These are phyloP conservation scores for Botrytis fabae DNA, from an alignment of 2,329 filamentous ascomycete species.

Conservation along the genomic window DNA sequence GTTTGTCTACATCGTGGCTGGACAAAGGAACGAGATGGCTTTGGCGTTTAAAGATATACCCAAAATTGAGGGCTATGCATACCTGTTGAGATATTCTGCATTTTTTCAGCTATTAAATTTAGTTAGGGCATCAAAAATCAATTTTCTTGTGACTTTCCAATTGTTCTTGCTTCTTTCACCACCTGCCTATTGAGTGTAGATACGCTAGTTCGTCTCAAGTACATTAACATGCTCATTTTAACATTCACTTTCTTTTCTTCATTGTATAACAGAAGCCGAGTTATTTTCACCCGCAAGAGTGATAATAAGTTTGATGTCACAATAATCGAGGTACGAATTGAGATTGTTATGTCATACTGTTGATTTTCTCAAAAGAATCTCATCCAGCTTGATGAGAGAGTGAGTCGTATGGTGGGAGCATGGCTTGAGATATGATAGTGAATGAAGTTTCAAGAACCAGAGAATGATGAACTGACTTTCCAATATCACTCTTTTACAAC, in stretches of 20 bases:
- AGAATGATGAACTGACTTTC: background rate
- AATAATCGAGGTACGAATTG: background rate
- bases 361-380: background rate
- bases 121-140: background rate
- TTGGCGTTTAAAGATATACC: background rate
- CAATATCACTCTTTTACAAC: background rate
- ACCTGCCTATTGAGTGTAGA: too few species aligned
- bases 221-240: background rate
- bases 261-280: too few species aligned
- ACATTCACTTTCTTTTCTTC: background rate
- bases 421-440: background rate
- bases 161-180: background rate
- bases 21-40: accelerated
- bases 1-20: background rate
- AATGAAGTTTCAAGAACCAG: background rate
- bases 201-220: background rate
- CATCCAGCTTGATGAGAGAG: background rate
- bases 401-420: background rate
- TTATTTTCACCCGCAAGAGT: accelerated
- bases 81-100: background rate
- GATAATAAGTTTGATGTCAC: background rate
- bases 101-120: background rate
- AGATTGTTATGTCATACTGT: background rate
- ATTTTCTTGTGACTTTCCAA: background rate
- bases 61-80: background rate